phyloP scores from a whole-genome alignment of 345 rosid genomes.

The Salix dunnii region DNA sequence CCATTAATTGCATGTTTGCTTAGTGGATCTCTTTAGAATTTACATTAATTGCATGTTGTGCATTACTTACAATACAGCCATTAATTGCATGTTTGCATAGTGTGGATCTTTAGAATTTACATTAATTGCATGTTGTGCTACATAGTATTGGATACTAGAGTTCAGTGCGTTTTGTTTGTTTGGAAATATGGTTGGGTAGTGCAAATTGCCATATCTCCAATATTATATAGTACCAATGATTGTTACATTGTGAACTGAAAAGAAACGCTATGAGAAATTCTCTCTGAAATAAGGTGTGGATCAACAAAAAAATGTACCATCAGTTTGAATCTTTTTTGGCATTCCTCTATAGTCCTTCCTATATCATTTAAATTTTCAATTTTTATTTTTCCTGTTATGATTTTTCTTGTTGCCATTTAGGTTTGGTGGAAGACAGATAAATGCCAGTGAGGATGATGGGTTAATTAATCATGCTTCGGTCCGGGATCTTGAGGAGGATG shows the following conservation, averaged over 20 bases:
- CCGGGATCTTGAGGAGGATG: constrained; percentile 65
- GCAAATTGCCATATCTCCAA: not conserved
- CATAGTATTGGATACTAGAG: not conserved
- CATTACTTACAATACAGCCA: not conserved
- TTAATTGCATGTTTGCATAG: not conserved
- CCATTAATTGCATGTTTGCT: not conserved
- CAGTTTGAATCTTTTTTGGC: not conserved
- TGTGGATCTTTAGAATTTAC: not conserved
- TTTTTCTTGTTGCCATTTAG: constrained; percentile 30
- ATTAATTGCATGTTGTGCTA: not conserved
- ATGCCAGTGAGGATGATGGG: constrained; percentile 82
- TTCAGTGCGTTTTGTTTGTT: not conserved
- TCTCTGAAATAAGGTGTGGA: not conserved
- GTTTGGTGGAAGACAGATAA: constrained; percentile 85
- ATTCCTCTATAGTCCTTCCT: not conserved
- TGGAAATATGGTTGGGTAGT: not conserved
- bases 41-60: not conserved
- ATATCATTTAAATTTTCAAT: not conserved
- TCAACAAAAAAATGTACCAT: not conserved
- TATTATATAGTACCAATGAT: not conserved
- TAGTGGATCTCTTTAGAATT: no score
- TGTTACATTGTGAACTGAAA: not conserved
- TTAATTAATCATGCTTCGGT: constrained; percentile 65
- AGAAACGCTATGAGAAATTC: not conserved
- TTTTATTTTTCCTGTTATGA: not conserved